Conservation (phyloP, 75 land plant genomes). For the Selaginella tamariscina region DNA sequence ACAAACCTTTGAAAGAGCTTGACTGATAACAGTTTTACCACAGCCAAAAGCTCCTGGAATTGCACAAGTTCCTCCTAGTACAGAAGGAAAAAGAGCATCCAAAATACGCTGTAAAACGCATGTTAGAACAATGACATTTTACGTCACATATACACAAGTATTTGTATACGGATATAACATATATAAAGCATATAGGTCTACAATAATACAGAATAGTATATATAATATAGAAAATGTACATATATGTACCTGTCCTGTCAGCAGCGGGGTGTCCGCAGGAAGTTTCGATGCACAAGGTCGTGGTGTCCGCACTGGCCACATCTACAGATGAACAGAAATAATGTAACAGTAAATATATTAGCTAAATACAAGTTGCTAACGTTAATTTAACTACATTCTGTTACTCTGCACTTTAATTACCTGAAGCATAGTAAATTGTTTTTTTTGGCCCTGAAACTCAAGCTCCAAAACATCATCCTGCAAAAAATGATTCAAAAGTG, state of each 20-base stretch:
- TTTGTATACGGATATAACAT: too few relatives aligned
- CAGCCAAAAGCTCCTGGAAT: constrained; percentile 99
- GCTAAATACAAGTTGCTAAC: too few relatives aligned
- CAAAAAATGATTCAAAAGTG: not conserved
- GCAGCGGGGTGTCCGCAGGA: constrained; percentile 95
- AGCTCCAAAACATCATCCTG: constrained; percentile 96
- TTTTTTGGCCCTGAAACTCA: constrained; percentile 95
- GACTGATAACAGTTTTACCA: constrained; percentile 99
- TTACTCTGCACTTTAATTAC: constrained; percentile 24
- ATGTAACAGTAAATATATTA: not conserved
- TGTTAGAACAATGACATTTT: not conserved
- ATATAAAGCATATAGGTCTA: too few relatives aligned
- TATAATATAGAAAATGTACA: not conserved
- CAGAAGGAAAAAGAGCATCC: constrained; percentile 99
- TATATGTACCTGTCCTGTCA: constrained; percentile 85
- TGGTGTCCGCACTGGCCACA: constrained; percentile 98
- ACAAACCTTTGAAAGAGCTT: constrained; percentile 97
- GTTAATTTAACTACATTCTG: not conserved
- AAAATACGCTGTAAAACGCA: constrained; percentile 67
- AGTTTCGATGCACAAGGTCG: constrained; percentile 93
- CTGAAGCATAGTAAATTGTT: constrained; percentile 93
- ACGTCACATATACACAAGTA: too few relatives aligned
- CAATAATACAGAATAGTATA: too few relatives aligned
- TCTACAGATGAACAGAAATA: constrained; percentile 31
- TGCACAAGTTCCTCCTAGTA: constrained; percentile 99